Conservation (phyloP, 2,329 filamentous ascomycete species). For the Leptodontidium sp. region DNA sequence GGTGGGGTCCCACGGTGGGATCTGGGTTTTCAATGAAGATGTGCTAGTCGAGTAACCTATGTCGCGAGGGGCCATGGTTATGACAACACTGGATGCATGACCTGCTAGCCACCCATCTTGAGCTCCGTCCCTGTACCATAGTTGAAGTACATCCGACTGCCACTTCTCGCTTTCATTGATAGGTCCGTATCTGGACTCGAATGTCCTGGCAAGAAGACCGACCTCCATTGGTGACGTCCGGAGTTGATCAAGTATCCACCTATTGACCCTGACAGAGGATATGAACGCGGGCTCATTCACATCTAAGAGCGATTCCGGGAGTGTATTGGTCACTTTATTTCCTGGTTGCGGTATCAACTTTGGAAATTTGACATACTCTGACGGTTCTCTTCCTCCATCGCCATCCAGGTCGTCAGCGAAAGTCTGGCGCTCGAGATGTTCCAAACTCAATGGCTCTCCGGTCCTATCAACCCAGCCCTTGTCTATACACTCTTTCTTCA, state of each 20-base stretch:
- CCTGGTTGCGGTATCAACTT: background rate
- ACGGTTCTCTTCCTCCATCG: background rate
- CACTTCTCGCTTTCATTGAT: too few species aligned
- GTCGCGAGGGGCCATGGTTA: too few species aligned
- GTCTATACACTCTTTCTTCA: background rate
- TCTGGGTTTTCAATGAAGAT: too few species aligned
- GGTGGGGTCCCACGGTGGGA: too few species aligned
- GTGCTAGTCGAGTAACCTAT: too few species aligned
- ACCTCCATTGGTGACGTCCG: slow-evolving; percentile 1
- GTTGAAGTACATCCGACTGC: too few species aligned
- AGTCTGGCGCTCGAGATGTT: background rate
- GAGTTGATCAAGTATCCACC: background rate
- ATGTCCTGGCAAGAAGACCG: background rate
- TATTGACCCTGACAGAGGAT: background rate
- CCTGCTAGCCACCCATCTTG: too few species aligned
- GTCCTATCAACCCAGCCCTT: background rate
- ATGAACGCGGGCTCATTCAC: too few species aligned
- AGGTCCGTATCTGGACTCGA: background rate
- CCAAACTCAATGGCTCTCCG: background rate
- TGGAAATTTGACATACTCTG: background rate
- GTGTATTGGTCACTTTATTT: background rate
- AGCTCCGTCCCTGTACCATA: too few species aligned
- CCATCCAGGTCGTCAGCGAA: background rate
- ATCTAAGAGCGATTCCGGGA: background rate
- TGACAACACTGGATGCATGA: too few species aligned